Evolutionary conservation across 192 early-diverging fungal genomes (phyloP), one percentile per base, ranked within the genome.

Genomic region (Geranomyces variabilis): DNA sequence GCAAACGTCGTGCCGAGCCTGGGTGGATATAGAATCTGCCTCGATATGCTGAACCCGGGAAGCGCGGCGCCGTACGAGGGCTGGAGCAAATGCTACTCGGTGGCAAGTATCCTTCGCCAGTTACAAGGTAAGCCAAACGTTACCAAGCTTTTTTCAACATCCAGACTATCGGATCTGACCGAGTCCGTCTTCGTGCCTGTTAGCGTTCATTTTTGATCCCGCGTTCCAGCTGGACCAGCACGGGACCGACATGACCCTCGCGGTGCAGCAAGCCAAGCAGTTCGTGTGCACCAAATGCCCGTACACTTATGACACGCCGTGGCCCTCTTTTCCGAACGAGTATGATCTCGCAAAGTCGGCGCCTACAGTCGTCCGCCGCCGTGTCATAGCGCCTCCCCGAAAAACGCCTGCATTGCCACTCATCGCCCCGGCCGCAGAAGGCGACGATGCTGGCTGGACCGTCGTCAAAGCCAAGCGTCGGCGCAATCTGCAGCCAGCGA

Each of bases 151-250:
- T n/a, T 12, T 48, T 48, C 47, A 48, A 48, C 12, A 14, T 14
- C 28, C 12, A 12, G 14, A 58, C 9, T 10, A 31, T 33, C 19
- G 17, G 22, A 31, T 31, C 59, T 30, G 21, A 24, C 59, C 7
- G 31, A n/a, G 19, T 17, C 28, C 2, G 31, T 61, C 22, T 31
- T 29, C 9, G 31, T 26, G n/a, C 51, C 51, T 26, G 7, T 26
- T 19, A 60, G 67, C 67, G 31, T 69, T 69, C 56, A 69, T 69
- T 21, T 69, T 69, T 34, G 67, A 69, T 45, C 33, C 63, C n/a
- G 34, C 63, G 8, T 64, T 64, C 66, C 13, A 47, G 30, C 15
- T 31, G 15, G n/a, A 21, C 22, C 45, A 67, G 26, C 24, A 14
- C n/a, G 30, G 12, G n/a, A 30, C 26, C 24, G 49, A 53, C 48